Evolutionary conservation across 1,284 basidiomycete species (phyloP), one percentile per base, ranked within the genome.

Genomic region (Pascua guehoae): DNA sequence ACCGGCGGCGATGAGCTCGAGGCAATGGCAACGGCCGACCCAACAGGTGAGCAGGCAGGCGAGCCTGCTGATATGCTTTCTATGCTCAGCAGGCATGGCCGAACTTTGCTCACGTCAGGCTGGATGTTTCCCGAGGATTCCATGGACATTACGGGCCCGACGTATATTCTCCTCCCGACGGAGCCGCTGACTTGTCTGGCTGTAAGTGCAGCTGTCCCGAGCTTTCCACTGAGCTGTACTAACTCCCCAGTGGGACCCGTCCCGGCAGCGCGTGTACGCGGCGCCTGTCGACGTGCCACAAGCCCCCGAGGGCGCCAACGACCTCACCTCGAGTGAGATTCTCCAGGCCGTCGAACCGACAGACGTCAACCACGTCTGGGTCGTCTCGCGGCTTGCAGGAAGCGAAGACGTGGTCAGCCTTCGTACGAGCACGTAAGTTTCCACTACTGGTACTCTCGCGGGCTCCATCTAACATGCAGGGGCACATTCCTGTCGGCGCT

Each of bases 291-390:
- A 73, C n/a, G 55, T 76, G 1, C 76, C 76, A 0, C 63, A 75
- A 51, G 72, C 71, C 1, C 75, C 76, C 0, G 76, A 74, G 61
- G 75, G 72, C 15, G 67, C 68, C 24, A 63, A 67, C n/a, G 75
- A 76, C 17, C 66, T 78, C 8, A 61, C 64, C 14, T 37, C 63
- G 9, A 58, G 65, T 17, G 75, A 78, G 65, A 63, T 74, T 24
- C 54, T 76, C 17, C 52, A 67, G 36, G 61, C 70, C 8, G 61
- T 74, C 39, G 78, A 74, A 64, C 81, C 81, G 12, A 68, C 66
- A 1, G 79, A 80, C 41, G 73, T 82, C 12, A 74, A 79, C 60
- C 77, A 79, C 47, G 80, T 82, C 10, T 81, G 79, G 79, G 80
- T 81, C 16, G 71, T 78, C 48, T 78, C 79, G 1, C 66, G 79